Percentiles rank a stretch among this genome's conserved stretches.
Evolutionary conservation across 192 early-diverging fungal species (phyloP).

Genomic region (Coemansia erecta): DNA sequence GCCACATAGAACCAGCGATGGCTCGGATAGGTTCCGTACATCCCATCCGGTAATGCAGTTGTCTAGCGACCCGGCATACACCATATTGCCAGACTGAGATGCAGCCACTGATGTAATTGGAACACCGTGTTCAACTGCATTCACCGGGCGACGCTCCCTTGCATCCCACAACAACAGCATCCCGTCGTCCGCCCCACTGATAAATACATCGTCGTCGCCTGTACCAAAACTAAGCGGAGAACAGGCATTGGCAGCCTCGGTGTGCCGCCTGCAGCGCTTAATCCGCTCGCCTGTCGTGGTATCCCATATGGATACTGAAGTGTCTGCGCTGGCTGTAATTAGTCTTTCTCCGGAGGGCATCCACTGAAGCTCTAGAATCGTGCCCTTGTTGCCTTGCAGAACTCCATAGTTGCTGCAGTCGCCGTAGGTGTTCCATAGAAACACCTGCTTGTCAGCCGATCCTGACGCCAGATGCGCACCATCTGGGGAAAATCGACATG

Average conservation of each 20-base stretch:
- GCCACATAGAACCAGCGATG: slow-evolving; percentile 60
- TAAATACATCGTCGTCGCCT: slow-evolving; percentile 72
- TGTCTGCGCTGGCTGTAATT: slow-evolving; percentile 83
- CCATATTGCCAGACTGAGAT: slow-evolving; percentile 68
- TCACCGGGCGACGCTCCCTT: slow-evolving; percentile 61
- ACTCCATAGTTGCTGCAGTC: slow-evolving; percentile 87
- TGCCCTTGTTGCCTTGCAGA: slow-evolving; percentile 82
- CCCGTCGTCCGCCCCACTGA: slow-evolving; percentile 84
- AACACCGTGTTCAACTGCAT: slow-evolving; percentile 57
- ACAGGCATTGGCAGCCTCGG: slow-evolving; percentile 76
- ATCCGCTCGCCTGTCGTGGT: slow-evolving; percentile 77
- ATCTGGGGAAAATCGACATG: slow-evolving; percentile 80
- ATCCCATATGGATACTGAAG: slow-evolving; percentile 80
- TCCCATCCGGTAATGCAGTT: slow-evolving; percentile 91
- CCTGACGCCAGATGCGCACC: slow-evolving; percentile 84
- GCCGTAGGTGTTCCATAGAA: slow-evolving; percentile 92
- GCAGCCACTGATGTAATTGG: slow-evolving; percentile 80
- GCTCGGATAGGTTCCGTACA: slow-evolving; percentile 62
- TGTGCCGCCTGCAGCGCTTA: slow-evolving; percentile 78
- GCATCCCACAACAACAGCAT: slow-evolving; percentile 73
- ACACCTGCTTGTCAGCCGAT: slow-evolving; percentile 77
- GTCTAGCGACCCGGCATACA: slow-evolving; percentile 88
- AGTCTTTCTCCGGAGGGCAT: slow-evolving; percentile 76
- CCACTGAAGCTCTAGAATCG: slow-evolving; percentile 90
- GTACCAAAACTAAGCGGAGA: slow-evolving; percentile 59